Base-by-base conservation (phyloP, 208 protist genomes). In the Herpetomonas samuelpessoai region DNA sequence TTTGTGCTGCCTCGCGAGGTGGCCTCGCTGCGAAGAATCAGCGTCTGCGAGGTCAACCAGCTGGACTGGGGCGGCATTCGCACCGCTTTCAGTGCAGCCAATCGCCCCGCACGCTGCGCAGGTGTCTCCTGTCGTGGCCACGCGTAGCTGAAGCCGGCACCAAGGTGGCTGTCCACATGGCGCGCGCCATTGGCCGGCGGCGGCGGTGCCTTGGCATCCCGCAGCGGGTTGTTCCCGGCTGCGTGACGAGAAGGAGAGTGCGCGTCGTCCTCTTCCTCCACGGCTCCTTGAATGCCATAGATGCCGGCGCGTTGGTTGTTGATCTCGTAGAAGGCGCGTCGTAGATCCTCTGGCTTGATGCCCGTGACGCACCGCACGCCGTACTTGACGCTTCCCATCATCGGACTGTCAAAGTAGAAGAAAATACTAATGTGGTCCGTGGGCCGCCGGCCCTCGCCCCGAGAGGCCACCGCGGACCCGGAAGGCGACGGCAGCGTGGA, bases 381-480 rank as follows among this genome's bases (percentile, higher is more conserved):
- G 53, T 65, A 86, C 56, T 79, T 77, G 39, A 71, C 55, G 16
- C 62, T 69, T 12, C 75, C 76, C 52, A 93, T 71, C 55, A 93
- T 57, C 1, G 83, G 70, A 57, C 62, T 74, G 41, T 93, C 86
- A 59, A 88, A 86, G 68, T 77, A 88, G 39, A 88, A 68, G 57
- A 84, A 84, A 65, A 74, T 86, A 55, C 71, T 71, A 12, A 88
- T 44, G 29, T 63, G 57, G 19, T 79, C 49, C n/a, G 35, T 18
- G 9, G 35, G 35, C 35, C 14, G 6, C 14, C 9, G 35, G 9
- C 9, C 9, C 35, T 41, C 35, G n/a, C n/a, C n/a, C n/a, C n/a
- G n/a, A n/a, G n/a, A n/a, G n/a, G n/a, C n/a, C n/a, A n/a, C n/a
- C n/a, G n/a, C n/a, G n/a, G n/a, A n/a, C n/a, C n/a, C n/a, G n/a